Conservation (phyloP, 2,329 filamentous ascomycete species). For the Coleophoma eucalyptorum region DNA sequence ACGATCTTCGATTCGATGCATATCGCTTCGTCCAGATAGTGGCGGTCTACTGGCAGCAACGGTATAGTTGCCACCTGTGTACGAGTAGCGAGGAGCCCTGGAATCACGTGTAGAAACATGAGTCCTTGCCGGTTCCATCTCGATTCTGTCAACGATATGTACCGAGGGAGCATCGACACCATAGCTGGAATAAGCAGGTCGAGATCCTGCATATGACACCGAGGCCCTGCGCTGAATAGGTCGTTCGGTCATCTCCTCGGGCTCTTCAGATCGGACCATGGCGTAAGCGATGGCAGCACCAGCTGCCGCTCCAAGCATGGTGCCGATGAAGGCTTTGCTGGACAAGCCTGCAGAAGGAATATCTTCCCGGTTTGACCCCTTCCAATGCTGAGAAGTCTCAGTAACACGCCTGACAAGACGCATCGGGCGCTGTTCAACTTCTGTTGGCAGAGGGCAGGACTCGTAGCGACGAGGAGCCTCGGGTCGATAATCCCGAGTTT, state of each 20-base stretch:
- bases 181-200: not conserved
- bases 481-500: not conserved
- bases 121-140: slow-evolving; percentile 3
- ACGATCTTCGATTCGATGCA: not conserved
- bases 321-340: slow-evolving; percentile 66
- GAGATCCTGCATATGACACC: not conserved
- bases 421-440: not conserved
- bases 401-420: slow-evolving; percentile 7
- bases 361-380: not conserved
- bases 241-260: slow-evolving; percentile 5
- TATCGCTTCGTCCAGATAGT: not conserved
- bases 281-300: slow-evolving; percentile 75
- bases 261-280: slow-evolving; percentile 57
- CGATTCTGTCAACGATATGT: not conserved
- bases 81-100: not conserved
- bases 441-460: not conserved
- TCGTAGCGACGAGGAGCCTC: slow-evolving; percentile 5
- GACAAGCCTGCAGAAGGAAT: slow-evolving; percentile 33
- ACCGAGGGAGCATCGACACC: not conserved
- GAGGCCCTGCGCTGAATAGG: not conserved
- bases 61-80: not conserved
- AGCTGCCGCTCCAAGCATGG: slow-evolving; percentile 74
- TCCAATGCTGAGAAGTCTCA: slow-evolving; percentile 4
- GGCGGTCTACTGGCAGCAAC: not conserved
- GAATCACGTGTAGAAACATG: slow-evolving; percentile 2